A percentile compares a stretch with the other conserved stretches of the same genome.
phyloP scores from a whole-genome alignment of 2,329 filamentous ascomycete species.

The Teratosphaeria viscida region DNA sequence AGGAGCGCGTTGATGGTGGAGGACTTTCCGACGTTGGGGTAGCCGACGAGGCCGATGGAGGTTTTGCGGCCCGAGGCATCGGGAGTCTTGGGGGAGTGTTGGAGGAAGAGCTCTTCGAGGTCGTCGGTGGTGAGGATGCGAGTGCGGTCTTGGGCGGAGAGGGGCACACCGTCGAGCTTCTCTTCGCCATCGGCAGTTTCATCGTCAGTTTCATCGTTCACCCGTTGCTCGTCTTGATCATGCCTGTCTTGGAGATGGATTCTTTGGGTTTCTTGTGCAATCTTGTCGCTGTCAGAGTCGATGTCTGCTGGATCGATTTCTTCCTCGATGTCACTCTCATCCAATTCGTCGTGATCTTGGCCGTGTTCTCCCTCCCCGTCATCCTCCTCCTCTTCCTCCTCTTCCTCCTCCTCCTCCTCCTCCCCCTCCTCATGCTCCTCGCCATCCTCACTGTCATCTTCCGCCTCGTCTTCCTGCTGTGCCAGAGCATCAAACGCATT shows the following conservation, averaged over 20 bases:
- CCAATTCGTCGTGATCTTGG: conserved; percentile 25
- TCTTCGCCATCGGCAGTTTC: conserved; percentile 24
- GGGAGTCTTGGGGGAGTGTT: conserved; percentile 53
- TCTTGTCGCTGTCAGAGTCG: conserved; percentile 40
- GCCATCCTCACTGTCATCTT: conserved; percentile 24
- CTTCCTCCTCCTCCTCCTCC: conserved; percentile 28
- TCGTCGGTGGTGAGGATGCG: conserved; percentile 88
- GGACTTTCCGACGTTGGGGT: conserved; percentile 98
- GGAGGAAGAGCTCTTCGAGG: conserved; percentile 76
- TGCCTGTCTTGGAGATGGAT: conserved; percentile 35
- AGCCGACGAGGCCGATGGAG: conserved; percentile 87
- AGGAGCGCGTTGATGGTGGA: conserved; percentile 99
- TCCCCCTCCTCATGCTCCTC: conserved; percentile 7
- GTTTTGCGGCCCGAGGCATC: conserved; percentile 53
- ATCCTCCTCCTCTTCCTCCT: conserved; percentile 31
- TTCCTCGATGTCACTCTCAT: conserved; percentile 29
- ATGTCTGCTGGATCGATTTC: conserved; percentile 34
- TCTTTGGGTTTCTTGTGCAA: conserved; percentile 33
- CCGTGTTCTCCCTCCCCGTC: conserved; percentile 15
- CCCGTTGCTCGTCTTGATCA: conserved; percentile 31
- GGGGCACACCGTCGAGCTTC: conserved; percentile 26
- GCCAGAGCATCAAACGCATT: conserved; percentile 31
- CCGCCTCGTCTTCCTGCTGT: conserved; percentile 23
- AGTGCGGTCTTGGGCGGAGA: conserved; percentile 37
- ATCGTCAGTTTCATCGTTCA: conserved; percentile 32